Evolutionary conservation across 129 eudicot genomes (phyloP).

Genomic region (Lactuca sativa): DNA sequence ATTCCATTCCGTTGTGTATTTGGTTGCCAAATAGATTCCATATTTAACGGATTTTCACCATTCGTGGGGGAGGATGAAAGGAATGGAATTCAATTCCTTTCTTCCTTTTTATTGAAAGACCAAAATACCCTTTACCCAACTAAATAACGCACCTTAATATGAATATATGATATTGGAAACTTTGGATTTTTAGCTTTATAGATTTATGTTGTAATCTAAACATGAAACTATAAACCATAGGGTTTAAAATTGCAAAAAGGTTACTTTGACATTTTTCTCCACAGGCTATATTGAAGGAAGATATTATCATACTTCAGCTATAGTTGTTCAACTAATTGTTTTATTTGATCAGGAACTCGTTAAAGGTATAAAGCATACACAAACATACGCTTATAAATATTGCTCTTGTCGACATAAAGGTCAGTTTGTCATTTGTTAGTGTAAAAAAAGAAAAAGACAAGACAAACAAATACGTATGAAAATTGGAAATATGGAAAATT

Average conservation of each 20-base stretch:
- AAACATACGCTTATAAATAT: constrained; percentile 36
- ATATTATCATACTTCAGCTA: constrained; percentile 44
- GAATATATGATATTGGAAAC: not conserved
- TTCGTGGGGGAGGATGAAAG: not conserved
- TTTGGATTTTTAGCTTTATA: constrained; percentile 18
- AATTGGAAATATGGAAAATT: not conserved
- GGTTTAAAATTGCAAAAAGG: constrained; percentile 67
- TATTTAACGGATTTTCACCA: not conserved
- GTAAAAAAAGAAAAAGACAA: constrained; percentile 13
- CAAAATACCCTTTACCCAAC: not conserved
- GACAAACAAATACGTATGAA: constrained; percentile 24
- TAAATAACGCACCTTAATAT: no score
- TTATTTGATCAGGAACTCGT: constrained; percentile 70
- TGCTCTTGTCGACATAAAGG: constrained; percentile 70
- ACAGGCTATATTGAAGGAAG: constrained; percentile 95
- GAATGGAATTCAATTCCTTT: not conserved
- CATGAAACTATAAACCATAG: constrained; percentile 44
- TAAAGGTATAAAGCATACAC: constrained; percentile 89
- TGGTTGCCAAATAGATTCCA: no score
- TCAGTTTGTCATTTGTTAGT: constrained; percentile 59
- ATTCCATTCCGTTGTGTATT: no score
- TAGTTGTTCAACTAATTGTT: constrained; percentile 61
- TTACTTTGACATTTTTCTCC: constrained; percentile 87
- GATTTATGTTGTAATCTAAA: constrained; percentile 22
- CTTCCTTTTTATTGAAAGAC: not conserved